phyloP scores from a whole-genome alignment of 495 filamentous ascomycete species.

The Daldinia concentrica region DNA sequence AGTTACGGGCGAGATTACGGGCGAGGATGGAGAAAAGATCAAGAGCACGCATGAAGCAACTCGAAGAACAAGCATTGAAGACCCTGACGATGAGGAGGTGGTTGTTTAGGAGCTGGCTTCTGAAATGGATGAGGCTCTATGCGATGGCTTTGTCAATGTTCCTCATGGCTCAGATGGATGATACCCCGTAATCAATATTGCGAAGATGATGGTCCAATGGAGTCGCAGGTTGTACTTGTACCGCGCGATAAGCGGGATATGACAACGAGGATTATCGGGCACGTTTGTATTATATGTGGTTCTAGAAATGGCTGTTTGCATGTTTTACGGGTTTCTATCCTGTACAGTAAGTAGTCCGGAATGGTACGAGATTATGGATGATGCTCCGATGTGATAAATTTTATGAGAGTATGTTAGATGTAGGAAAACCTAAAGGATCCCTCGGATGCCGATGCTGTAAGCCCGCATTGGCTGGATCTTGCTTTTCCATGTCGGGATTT shows the following conservation, averaged over 20 bases:
- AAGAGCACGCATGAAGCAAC: slow-evolving; percentile 61
- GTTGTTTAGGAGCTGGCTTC: slow-evolving; percentile 44
- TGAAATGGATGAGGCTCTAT: slow-evolving; percentile 12
- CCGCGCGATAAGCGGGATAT: slow-evolving; percentile 16
- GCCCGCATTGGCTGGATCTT: background rate
- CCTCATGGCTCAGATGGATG: slow-evolving; percentile 15
- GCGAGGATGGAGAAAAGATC: slow-evolving; percentile 56
- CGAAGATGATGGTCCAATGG: background rate
- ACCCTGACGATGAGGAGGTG: slow-evolving; percentile 64
- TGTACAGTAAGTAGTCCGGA: slow-evolving; percentile 38
- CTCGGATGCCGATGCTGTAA: background rate
- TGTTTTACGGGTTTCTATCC: slow-evolving; percentile 32
- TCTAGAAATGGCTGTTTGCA: slow-evolving; percentile 28
- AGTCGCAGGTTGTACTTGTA: background rate
- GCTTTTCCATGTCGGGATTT: background rate
- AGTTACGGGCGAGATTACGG: slow-evolving; percentile 38
- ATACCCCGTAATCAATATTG: slow-evolving; percentile 25
- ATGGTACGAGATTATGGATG: slow-evolving; percentile 30
- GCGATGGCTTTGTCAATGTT: slow-evolving; percentile 24
- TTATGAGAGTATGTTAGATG: background rate
- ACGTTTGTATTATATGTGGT: slow-evolving; percentile 38
- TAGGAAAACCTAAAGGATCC: background rate
- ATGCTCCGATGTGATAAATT: slow-evolving; percentile 3
- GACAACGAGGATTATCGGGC: slow-evolving; percentile 4
- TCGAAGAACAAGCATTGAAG: slow-evolving; percentile 64